Evolutionary conservation across 176 grass and related monocot species (phyloP), one percentile per base, ranked within the genome.

Genomic region (Oryza coarctata): DNA sequence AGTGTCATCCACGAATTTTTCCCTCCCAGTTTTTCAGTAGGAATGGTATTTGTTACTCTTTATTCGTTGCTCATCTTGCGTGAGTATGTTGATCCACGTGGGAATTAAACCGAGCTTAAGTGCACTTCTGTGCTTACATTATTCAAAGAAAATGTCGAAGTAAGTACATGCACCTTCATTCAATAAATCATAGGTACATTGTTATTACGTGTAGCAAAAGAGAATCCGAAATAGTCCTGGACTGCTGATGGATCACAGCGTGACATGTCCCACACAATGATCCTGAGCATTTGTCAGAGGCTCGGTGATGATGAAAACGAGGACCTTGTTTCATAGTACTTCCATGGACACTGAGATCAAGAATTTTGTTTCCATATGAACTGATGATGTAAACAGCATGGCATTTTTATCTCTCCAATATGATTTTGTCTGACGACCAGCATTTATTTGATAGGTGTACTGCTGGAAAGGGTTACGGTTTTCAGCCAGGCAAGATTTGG

Each of bases 381-480:
- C 11, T 73, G 55, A 27, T 14, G 23, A 15, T 3, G 7, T 23
- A 64, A 74, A 31, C 5, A 34, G 0, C 22, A 70, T 75, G 68
- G 22, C 22, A 22, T 41, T 60, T 74, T 80, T 18, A 55, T 63
- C 11, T 71, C 34, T 69, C 74, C 18, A 64, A 80, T 80, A 63
- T 38, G 45, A 15, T 65, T 23, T 84, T 18, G 39, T 81, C 52
- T 80, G 14, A 88, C 69, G 38, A 70, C 18, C 40, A 23, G 18
- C 0, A 4, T 81, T 86, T 69, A 25, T 78, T 63, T 77, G 77
- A 84, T 84, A 98, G 95, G 95, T 98, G 34, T 98, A 95, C 71
- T 98, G 95, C 41, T 98, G 95, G 95, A 98, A 95, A 87, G 95
- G 95, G 1, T 85, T 98, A 52, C 82, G 95, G 5, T 95, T 95